Conservation (phyloP, 805 yeast genomes). For the Wickerhamomyces ciferrii region DNA sequence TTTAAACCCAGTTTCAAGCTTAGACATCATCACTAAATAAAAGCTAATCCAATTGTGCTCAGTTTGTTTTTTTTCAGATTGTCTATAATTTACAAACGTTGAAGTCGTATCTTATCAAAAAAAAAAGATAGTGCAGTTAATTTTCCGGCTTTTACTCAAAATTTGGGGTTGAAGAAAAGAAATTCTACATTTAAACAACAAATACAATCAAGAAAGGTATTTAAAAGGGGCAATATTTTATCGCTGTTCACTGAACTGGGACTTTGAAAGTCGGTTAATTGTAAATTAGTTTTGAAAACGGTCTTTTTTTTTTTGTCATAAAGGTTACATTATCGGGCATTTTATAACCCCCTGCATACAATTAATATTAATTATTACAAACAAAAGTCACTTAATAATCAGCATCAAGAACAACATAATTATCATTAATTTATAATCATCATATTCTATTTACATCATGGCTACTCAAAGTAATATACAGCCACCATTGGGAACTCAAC, state of each 20-base stretch:
- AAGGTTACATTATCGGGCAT: neutral
- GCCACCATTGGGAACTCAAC: conserved; percentile 4
- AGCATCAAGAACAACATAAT: neutral
- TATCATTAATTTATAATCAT: no score
- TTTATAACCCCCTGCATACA: neutral
- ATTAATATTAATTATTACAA: neutral
- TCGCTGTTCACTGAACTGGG: neutral
- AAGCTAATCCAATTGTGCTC: neutral
- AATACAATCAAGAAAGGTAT: neutral
- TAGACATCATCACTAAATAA: neutral
- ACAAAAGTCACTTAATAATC: neutral
- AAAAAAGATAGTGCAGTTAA: neutral
- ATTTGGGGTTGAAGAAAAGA: neutral
- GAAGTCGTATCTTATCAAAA: neutral
- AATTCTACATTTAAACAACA: neutral
- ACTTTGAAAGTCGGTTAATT: neutral
- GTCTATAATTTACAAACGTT: neutral
- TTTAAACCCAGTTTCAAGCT: neutral
- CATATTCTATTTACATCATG: neutral
- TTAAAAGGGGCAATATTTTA: neutral
- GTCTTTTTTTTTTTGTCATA: neutral
- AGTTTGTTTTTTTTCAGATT: neutral
- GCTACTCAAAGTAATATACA: neutral
- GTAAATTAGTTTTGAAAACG: no score
- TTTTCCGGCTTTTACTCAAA: neutral